Evolutionary conservation across 129 eudicot genomes (phyloP).

Genomic region (Mikania micrantha): DNA sequence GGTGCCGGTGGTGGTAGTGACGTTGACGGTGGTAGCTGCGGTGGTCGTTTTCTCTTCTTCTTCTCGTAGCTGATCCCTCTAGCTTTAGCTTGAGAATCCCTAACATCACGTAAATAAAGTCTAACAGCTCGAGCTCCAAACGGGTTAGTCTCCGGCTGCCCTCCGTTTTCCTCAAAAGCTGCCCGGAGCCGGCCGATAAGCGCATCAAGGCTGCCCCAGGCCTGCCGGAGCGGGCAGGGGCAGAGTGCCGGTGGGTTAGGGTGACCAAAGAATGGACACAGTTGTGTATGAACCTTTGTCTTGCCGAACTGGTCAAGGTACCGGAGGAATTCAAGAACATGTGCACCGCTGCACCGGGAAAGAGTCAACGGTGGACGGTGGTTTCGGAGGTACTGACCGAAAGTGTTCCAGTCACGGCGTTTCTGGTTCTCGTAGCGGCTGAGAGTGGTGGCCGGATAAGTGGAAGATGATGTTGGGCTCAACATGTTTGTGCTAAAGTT

Average conservation of each 20-base stretch:
- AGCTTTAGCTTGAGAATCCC: slow-evolving; percentile 82
- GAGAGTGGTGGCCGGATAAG: slow-evolving; percentile 50
- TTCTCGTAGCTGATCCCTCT: slow-evolving; percentile 79
- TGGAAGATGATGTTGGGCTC: slow-evolving; percentile 28
- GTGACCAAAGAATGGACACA: slow-evolving; percentile 79
- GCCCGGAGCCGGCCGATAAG: slow-evolving; percentile 84
- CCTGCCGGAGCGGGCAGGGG: slow-evolving; percentile 83
- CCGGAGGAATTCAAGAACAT: slow-evolving; percentile 69
- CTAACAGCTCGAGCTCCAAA: slow-evolving; percentile 89
- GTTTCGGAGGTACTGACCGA: slow-evolving; percentile 84
- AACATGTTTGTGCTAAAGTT: slow-evolving; percentile 17
- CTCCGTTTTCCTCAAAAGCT: slow-evolving; percentile 80
- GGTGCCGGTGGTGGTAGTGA: slow-evolving; percentile 27
- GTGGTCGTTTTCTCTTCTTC: slow-evolving; percentile 75
- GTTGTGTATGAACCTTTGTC: slow-evolving; percentile 66
- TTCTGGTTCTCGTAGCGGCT: slow-evolving; percentile 92
- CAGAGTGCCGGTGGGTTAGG: slow-evolving; percentile 82
- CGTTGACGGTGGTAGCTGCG: slow-evolving; percentile 18
- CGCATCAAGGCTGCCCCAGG: slow-evolving; percentile 91
- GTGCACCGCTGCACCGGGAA: slow-evolving; percentile 76
- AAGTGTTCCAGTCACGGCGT: slow-evolving; percentile 92
- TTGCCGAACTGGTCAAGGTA: slow-evolving; percentile 86
- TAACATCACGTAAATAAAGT: slow-evolving; percentile 69
- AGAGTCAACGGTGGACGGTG: slow-evolving; percentile 83
- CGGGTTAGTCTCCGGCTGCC: slow-evolving; percentile 66